Conservation (phyloP, 495 filamentous ascomycete species). For the Aspergillus cavernicola region DNA sequence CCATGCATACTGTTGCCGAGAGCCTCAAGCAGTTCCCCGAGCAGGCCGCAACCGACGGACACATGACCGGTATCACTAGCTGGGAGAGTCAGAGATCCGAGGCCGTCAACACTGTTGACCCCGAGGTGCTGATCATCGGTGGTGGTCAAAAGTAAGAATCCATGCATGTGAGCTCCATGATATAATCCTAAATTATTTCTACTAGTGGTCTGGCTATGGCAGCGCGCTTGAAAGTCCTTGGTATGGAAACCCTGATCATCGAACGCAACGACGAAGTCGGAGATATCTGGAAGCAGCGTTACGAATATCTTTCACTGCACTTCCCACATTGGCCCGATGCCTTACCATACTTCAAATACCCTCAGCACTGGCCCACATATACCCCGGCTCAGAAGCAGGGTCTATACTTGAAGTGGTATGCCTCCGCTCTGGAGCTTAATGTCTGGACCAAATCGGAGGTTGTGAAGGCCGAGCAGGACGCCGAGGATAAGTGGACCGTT, state of each 20-base stretch:
- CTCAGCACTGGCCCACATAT: constrained; percentile 55
- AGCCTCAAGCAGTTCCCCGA: constrained; percentile 20
- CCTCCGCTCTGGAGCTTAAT: constrained; percentile 61
- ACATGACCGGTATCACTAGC: constrained; percentile 24
- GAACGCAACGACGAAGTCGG: constrained; percentile 58
- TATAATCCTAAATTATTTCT: not conserved
- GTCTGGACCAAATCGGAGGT: constrained; percentile 56
- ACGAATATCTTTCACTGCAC: constrained; percentile 53
- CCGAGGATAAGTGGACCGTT: constrained; percentile 52
- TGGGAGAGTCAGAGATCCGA: constrained; percentile 23
- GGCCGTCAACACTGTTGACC: constrained; percentile 20
- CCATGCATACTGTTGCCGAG: constrained; percentile 24
- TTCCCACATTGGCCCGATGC: constrained; percentile 67
- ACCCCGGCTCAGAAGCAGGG: constrained; percentile 70
- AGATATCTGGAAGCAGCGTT: constrained; percentile 66
- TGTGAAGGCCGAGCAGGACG: constrained; percentile 40
- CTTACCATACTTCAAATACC: constrained; percentile 62
- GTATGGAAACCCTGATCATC: constrained; percentile 55
- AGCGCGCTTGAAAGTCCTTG: constrained; percentile 61
- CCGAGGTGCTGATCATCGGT: constrained; percentile 23
- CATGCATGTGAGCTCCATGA: not conserved
- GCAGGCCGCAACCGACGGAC: constrained; percentile 17
- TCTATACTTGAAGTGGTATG: constrained; percentile 65
- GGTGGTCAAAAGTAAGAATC: constrained; percentile 24
- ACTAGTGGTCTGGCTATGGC: constrained; percentile 33